Evolutionary conservation across 768 basidiomycete species (phyloP).

Genomic region (Rhodotorula toruloides): DNA sequence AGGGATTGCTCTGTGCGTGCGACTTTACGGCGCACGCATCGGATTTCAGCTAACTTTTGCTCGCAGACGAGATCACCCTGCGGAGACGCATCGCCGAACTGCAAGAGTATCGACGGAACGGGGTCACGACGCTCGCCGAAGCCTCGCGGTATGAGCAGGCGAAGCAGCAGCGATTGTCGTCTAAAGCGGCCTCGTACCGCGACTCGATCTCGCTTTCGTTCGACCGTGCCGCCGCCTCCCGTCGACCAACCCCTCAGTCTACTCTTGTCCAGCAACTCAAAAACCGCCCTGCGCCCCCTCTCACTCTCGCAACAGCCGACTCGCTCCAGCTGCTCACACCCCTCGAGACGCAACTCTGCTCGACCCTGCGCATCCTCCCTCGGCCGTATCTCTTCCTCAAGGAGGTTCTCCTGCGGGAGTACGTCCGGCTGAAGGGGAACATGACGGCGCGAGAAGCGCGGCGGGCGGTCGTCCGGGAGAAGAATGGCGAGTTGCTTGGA

Average conservation of each 20-base stretch:
- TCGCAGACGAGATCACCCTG: constrained; percentile 74
- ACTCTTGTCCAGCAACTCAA: constrained; percentile 1
- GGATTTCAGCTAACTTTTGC: background rate
- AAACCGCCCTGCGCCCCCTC: constrained; percentile 46
- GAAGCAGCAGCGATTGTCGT: constrained; percentile 46
- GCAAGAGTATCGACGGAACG: constrained; percentile 81
- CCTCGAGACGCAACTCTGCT: constrained; percentile 81
- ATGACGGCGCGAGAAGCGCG: constrained; percentile 85
- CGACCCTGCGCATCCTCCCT: constrained; percentile 80
- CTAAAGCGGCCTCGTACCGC: constrained; percentile 19
- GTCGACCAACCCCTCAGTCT: background rate
- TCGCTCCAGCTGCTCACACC: constrained; percentile 83
- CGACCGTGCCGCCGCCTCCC: constrained; percentile 1
- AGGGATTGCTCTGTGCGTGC: constrained; percentile 79
- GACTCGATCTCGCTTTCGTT: constrained; percentile 26
- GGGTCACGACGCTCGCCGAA: constrained; percentile 75
- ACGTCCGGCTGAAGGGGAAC: constrained; percentile 79
- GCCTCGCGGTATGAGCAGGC: constrained; percentile 83
- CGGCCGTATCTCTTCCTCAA: constrained; percentile 95
- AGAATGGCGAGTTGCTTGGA: constrained; percentile 29
- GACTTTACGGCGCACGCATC: background rate
- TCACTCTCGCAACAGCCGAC: constrained; percentile 85
- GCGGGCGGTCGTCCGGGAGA: constrained; percentile 48
- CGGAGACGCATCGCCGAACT: constrained; percentile 85
- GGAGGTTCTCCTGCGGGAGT: constrained; percentile 88